A percentile compares a stretch with the other conserved stretches of the same genome.
These are phyloP conservation scores for Smithsoniella earleae DNA, from an alignment of 163 green algal species.

Conservation along the genomic window DNA sequence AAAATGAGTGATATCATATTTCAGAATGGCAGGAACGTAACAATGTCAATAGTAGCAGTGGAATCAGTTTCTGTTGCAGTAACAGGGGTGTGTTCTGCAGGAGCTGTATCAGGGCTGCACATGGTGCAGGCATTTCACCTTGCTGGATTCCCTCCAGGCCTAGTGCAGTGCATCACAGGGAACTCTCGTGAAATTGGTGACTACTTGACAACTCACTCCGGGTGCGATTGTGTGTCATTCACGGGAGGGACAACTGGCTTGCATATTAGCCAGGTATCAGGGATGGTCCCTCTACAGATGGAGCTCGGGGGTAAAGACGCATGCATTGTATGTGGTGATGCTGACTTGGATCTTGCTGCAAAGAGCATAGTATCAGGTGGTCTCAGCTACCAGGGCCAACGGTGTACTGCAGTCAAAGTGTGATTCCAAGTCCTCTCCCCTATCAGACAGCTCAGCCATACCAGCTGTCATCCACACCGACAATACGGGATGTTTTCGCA, in stretches of 20 bases:
- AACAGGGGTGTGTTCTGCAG: conserved; percentile 36
- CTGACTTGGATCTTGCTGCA: conserved; percentile 76
- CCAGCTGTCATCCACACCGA: too few species aligned
- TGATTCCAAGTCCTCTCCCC: too few species aligned
- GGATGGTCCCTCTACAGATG: conserved; percentile 93
- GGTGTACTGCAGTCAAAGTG: too few species aligned
- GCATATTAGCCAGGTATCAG: conserved; percentile 75
- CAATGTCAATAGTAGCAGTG: too few species aligned
- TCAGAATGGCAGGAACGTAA: too few species aligned
- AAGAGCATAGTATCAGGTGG: conserved; percentile 85
- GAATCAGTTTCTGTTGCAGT: too few species aligned
- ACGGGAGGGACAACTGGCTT: conserved; percentile 59
- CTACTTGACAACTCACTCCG: conserved; percentile 80
- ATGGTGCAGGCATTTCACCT: conserved; percentile 81
- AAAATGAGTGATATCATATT: too few species aligned
- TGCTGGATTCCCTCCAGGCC: conserved; percentile 74
- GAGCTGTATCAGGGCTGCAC: conserved; percentile 68
- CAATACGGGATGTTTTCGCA: too few species aligned
- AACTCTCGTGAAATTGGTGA: conserved; percentile 87
- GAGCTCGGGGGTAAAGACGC: conserved; percentile 73
- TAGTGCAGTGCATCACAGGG: conserved; percentile 78
- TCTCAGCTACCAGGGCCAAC: conserved; percentile 51
- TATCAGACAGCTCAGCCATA: too few species aligned
- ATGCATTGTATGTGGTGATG: conserved; percentile 70
- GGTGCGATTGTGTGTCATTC: conserved; percentile 84